Evolutionary conservation across 2,329 filamentous ascomycete genomes (phyloP), one percentile per base, ranked within the genome.

Genomic region (Botrytis elliptica): DNA sequence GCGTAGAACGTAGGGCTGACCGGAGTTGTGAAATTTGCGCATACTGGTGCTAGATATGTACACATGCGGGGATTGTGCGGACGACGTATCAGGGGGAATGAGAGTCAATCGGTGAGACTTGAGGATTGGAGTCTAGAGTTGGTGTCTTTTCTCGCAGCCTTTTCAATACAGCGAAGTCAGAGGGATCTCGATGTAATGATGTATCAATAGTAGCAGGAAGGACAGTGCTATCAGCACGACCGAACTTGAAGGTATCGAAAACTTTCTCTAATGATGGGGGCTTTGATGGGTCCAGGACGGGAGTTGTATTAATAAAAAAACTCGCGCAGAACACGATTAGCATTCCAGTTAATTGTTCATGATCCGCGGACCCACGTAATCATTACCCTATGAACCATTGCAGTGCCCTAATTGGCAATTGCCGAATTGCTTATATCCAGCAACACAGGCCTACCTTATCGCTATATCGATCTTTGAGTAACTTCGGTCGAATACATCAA

Each of bases 171-270:
- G 40, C 33, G 25, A 68, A 14, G 3, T 40, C 16, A 29, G 40
- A 72, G 2, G 64, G 9, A 8, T 52, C 64, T 52, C 36, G 20
- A 33, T 22, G 69, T 25, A 68, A 16, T 16, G 12, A 16, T 16
- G 22, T 14, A 52, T 72, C 64, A 25, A 68, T 42, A 10, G 5
- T 5, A 42, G 64, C 16, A 16, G 64, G 42, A 3, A 68, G 40
- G 1, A 68, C 22, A 5, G 40, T 22, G 33, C 55, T 29, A 10
- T 72, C 52, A 8, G 62, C n/a, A 1, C 33, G 62, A 60, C 63
- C 63, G 22, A 62, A 68, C 20, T 68, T 68, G 29, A 72, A 67
- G n/a, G 68, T 60, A 7, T 62, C 20, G 22, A 46, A 29, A 40
- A 62, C 20, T 59, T 12, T 67, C 16, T 40, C 52, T 4, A 29